Evolutionary conservation across 164 flowering plant genomes (phyloP), one percentile per base, ranked within the genome.

Genomic region (Dillenia suffruticosa): DNA sequence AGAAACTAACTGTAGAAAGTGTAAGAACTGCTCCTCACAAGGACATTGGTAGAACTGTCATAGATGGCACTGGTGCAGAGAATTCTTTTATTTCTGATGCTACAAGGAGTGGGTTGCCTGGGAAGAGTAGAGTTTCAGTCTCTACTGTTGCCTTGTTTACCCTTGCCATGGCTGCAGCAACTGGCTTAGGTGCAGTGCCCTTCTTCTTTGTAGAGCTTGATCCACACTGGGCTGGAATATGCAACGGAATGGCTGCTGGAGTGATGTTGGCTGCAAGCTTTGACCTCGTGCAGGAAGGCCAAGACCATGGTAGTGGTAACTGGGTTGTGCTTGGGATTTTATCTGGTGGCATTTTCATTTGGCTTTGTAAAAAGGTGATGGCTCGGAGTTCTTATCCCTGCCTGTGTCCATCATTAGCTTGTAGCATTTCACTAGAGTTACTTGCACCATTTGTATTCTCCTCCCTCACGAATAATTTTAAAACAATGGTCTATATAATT

Each of bases 251-350:
- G 88, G 97, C 99, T 58, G 92, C 96, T 63, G 99, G 97, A 70
- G 99, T 94, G 49, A 94, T 92, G 99, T 74, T 94, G 81, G 99
- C 99, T 65, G 97, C 99, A 51, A 94, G 99, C 75, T 94, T 94
- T 80, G 99, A 94, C 70, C 95, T 94, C 47, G 77, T 94, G 72
- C 92, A 91, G 72, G 99, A 94, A 81, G 99, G 99, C 47, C 93
- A 89, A 65, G 73, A 64, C 15, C 87, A 88, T 80, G 97, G 92
- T 66, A 76, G 89, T 68, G 96, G 96, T 44, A 91, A 48, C 74
- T 94, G 92, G 97, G 99, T 91, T 67, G 89, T 89, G 9, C 22
- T 83, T 62, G 99, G 99, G 55, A 82, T 94, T 75, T 73, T 94
- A 62, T 59, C 87, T 49, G 97, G 99, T 58, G 97, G 88, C 43